phyloP scores from a whole-genome alignment of 208 protist species.

The Trypanosoma platydactyli region DNA sequence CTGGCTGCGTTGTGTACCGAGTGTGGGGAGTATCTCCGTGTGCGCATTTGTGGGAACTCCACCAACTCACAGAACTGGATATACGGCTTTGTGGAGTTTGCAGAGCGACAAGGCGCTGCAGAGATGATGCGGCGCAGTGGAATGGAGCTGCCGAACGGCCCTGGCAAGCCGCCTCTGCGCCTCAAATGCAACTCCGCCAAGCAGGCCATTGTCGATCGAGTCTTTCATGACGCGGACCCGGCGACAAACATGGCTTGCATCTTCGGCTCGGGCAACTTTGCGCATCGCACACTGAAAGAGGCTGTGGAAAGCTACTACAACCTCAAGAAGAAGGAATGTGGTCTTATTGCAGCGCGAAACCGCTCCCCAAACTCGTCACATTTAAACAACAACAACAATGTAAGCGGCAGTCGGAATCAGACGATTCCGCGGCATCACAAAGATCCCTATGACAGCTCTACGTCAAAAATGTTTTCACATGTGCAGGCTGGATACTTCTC shows the following conservation, averaged over 20 bases:
- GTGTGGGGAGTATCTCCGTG: conserved; percentile 63
- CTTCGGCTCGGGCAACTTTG: conserved; percentile 64
- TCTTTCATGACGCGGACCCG: conserved; percentile 73
- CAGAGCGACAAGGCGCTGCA: conserved; percentile 35
- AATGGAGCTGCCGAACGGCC: conserved; percentile 54
- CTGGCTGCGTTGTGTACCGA: conserved; percentile 54
- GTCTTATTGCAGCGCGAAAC: conserved; percentile 1
- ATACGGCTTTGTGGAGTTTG: conserved; percentile 77
- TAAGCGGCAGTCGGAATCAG: background rate
- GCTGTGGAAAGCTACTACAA: conserved; percentile 73
- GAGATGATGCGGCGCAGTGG: conserved; percentile 52
- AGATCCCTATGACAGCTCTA: background rate
- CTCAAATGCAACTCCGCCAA: conserved; percentile 61
- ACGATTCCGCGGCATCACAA: background rate
- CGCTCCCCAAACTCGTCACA: too few relatives aligned
- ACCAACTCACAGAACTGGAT: conserved; percentile 67
- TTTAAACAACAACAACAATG: background rate
- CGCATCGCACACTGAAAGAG: conserved; percentile 58
- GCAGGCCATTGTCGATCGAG: conserved; percentile 67
- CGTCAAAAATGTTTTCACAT: background rate
- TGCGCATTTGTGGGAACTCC: conserved; percentile 67
- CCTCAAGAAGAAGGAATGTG: conserved; percentile 60
- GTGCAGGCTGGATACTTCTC: background rate
- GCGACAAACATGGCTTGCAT: conserved; percentile 46
- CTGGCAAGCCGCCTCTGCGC: conserved; percentile 45